Evolutionary conservation across 306 rosid species (phyloP).

Genomic region (Heteromeles arbutifolia): DNA sequence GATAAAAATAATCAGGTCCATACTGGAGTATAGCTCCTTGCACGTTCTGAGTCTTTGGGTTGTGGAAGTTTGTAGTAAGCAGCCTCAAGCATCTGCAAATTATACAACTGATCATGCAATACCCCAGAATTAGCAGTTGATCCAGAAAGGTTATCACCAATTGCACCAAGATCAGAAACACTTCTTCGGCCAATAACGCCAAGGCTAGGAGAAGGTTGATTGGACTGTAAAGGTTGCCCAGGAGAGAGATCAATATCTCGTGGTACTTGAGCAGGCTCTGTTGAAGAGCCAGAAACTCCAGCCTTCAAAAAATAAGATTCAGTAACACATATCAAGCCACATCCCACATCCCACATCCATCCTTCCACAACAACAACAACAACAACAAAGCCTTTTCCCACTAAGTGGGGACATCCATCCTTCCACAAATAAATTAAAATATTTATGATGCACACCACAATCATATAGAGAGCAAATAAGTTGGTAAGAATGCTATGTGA

Average conservation of each 20-base stretch:
- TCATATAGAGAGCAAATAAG: background rate
- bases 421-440: background rate
- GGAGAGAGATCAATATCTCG: constrained; percentile 83
- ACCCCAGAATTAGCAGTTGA: constrained; percentile 54
- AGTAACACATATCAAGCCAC: constrained; percentile 8
- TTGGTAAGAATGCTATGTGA: background rate
- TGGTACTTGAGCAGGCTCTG: constrained; percentile 58
- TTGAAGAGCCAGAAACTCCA: constrained; percentile 60
- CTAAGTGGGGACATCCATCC: background rate
- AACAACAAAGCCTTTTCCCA: too few species aligned
- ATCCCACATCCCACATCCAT: background rate
- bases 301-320: constrained; percentile 38
- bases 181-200: constrained; percentile 97
- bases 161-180: constrained; percentile 80
- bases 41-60: constrained; percentile 89
- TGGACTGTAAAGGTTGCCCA: constrained; percentile 83
- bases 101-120: constrained; percentile 58
- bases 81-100: constrained; percentile 90
- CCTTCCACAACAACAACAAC: background rate
- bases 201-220: constrained; percentile 66
- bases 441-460: background rate
- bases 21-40: constrained; percentile 77
- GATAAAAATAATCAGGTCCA: constrained; percentile 17
- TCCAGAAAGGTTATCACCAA: constrained; percentile 71
- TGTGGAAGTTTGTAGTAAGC: constrained; percentile 76